Evolutionary conservation across 1,284 basidiomycete genomes (phyloP), one percentile per base, ranked within the genome.

Genomic region (Athelia sp.): DNA sequence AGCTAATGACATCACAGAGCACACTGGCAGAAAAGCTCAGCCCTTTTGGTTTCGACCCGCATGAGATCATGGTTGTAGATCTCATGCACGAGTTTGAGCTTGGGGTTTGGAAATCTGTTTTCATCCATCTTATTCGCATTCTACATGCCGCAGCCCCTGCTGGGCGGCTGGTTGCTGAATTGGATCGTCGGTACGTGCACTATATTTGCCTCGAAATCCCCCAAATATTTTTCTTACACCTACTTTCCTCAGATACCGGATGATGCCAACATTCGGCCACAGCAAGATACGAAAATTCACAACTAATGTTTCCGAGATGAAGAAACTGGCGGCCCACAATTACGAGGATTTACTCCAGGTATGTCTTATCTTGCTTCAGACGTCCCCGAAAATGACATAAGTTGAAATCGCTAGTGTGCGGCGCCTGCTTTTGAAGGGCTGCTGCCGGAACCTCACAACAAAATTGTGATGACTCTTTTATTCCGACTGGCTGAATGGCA

Each of bases 301-400:
- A 3, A 58, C 49, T 0, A 69, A 70, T 53, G 58, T 55, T 0
- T 65, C 65, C 10, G 66, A 62, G 21, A 61, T 69, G 60, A 69
- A 69, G 51, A 60, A 66, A 35, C 47, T 69, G 22, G 66, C 64
- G 0, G 69, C 66, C 3, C 56, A 60, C 9, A 63, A 72, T 50
- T 71, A 60, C 50, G 64, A 71, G 52, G 68, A 71, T 43, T 34
- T 71, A 1, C 54, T 71, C 24, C 65, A 70, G 65, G 67, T 67
- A 50, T 4, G 24, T 8, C 10, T 23, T n/a, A 44, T 4, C 10
- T 26, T 44, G 10, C 23, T 2, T 22, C 18, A 2, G 15, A 18
- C 26, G 40, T 13, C 10, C 15, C 42, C 24, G 18, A 46, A 2
- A 36, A 29, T 34, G 24, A 19, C 17, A 47, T 42, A 46, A 14